These are phyloP conservation scores for Protomyces gravidus DNA, from an alignment of 1,139 yeast species.

Conservation along the genomic window DNA sequence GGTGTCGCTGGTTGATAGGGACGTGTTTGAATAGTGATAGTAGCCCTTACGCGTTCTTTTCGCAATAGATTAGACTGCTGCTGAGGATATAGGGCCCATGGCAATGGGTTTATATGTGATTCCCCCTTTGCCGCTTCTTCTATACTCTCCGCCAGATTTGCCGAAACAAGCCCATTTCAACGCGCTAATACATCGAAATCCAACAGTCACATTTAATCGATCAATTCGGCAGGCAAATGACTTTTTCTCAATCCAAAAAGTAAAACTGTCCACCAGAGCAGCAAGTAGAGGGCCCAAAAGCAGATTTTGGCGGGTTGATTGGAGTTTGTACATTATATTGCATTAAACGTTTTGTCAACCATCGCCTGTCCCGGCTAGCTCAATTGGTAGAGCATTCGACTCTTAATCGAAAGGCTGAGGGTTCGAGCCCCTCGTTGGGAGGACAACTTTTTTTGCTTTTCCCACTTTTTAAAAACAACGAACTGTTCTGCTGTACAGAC, in stretches of 20 bases:
- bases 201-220: background rate
- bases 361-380: constrained; percentile 27
- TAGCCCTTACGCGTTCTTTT: no score
- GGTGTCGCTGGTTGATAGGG: background rate
- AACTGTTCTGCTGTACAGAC: no score
- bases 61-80: background rate
- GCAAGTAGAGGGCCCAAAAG: background rate
- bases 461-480: background rate
- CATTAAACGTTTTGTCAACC: background rate
- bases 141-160: background rate
- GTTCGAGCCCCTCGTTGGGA: constrained; percentile 30
- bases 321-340: background rate
- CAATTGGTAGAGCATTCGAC: constrained; percentile 30
- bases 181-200: background rate
- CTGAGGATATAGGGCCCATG: background rate
- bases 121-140: background rate
- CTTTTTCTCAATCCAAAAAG: no score
- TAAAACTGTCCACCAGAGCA: no score
- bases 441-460: background rate
- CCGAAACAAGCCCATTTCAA: background rate
- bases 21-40: background rate
- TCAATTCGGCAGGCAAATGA: background rate
- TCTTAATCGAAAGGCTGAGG: constrained; percentile 30
- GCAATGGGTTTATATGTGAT: background rate
- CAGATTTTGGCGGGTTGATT: background rate